Evolutionary conservation across 352 stramenopile genomes (phyloP).

Genomic region (Pythium volutum): DNA sequence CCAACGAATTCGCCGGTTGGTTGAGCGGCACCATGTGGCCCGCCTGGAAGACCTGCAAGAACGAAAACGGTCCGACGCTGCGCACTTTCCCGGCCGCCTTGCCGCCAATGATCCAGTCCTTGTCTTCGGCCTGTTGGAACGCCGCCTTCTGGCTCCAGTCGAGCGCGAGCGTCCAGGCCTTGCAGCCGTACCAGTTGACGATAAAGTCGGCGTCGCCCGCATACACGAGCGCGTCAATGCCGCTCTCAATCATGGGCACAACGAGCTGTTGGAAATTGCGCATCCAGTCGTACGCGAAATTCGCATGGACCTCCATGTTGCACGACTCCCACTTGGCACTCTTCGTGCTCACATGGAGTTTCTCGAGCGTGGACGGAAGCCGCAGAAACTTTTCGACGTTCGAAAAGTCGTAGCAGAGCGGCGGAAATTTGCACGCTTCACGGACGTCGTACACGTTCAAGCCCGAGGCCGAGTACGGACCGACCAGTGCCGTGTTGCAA

Average conservation of each 20-base stretch:
- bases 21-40: slow-evolving; percentile 96
- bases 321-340: slow-evolving; percentile 88
- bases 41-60: slow-evolving; percentile 94
- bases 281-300: slow-evolving; percentile 96
- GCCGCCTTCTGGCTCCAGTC: slow-evolving; percentile 85
- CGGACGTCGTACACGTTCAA: slow-evolving; percentile 91
- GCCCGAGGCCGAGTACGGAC: slow-evolving; percentile 46
- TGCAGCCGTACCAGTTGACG: slow-evolving; percentile 97
- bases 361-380: slow-evolving; percentile 74
- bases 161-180: slow-evolving; percentile 94
- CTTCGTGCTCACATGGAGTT: slow-evolving; percentile 84
- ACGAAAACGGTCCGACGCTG: slow-evolving; percentile 75
- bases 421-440: slow-evolving; percentile 84
- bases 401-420: slow-evolving; percentile 95
- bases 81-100: slow-evolving; percentile 61
- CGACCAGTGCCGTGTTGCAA: slow-evolving; percentile 85
- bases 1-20: slow-evolving; percentile 92
- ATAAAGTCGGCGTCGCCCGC: slow-evolving; percentile 97
- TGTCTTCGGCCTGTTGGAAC: slow-evolving; percentile 49
- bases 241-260: slow-evolving; percentile 89
- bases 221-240: slow-evolving; percentile 93
- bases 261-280: slow-evolving; percentile 94
- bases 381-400: slow-evolving; percentile 90
- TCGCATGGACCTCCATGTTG: slow-evolving; percentile 94
- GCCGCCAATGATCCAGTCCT: slow-evolving; percentile 60